These are phyloP conservation scores for Phytophthora megakarya DNA, from an alignment of 352 stramenopile species.

Conservation along the genomic window DNA sequence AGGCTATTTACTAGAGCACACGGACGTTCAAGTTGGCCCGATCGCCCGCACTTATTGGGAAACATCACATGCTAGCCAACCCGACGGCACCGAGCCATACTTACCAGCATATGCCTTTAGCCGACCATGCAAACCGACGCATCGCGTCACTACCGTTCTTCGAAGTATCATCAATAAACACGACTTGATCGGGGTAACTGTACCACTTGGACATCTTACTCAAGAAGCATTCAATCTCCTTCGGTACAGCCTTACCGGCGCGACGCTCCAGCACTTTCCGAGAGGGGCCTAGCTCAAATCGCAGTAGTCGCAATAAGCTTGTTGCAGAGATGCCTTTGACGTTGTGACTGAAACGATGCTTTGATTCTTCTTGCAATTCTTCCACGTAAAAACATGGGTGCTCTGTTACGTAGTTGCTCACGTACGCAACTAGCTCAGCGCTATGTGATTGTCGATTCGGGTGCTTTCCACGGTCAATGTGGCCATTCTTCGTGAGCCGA, in stretches of 20 bases:
- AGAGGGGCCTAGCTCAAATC: background rate
- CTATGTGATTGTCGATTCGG: no score
- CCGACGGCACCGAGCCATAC: no score
- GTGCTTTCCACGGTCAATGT: no score
- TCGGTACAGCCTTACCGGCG: background rate
- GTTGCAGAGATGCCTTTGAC: background rate
- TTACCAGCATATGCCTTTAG: no score
- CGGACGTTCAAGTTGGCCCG: no score
- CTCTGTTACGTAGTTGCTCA: background rate
- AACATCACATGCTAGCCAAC: no score
- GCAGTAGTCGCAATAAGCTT: background rate
- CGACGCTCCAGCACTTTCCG: no score
- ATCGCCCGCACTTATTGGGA: no score
- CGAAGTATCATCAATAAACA: background rate
- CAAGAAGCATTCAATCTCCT: background rate
- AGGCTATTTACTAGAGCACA: no score
- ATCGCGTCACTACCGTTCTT: background rate
- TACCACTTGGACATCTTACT: background rate
- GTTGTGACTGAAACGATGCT: background rate
- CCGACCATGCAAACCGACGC: no score
- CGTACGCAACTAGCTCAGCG: no score
- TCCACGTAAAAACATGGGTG: background rate
- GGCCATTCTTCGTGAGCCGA: no score
- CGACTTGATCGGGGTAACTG: background rate
- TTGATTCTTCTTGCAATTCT: background rate